These are phyloP conservation scores for Cordyceps militaris DNA, from an alignment of 2,329 filamentous ascomycete species.

Conservation along the genomic window DNA sequence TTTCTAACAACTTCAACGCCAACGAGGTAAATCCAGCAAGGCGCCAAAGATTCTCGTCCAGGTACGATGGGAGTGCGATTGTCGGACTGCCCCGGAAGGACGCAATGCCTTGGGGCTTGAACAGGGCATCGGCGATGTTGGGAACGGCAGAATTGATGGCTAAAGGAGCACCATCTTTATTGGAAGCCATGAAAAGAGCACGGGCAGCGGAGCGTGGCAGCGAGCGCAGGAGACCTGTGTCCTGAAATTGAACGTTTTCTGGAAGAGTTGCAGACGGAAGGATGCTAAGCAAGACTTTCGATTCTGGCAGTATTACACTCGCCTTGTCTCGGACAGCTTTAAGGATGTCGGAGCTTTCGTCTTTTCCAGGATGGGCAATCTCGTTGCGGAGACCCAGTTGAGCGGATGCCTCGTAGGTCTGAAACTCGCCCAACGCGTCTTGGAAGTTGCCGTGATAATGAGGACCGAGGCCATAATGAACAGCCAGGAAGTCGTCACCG, in stretches of 20 bases:
- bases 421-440: slow-evolving; percentile 89
- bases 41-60: slow-evolving; percentile 90
- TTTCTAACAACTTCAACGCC: slow-evolving; percentile 76
- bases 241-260: slow-evolving; percentile 71
- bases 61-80: slow-evolving; percentile 69
- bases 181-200: slow-evolving; percentile 38
- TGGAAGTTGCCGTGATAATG: slow-evolving; percentile 95
- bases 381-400: slow-evolving; percentile 88
- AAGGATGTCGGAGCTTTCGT: slow-evolving; percentile 86
- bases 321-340: slow-evolving; percentile 81
- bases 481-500: slow-evolving; percentile 85
- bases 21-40: slow-evolving; percentile 86
- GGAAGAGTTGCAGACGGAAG: slow-evolving; percentile 74
- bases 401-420: slow-evolving; percentile 92
- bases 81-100: slow-evolving; percentile 78
- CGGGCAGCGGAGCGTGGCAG: slow-evolving; percentile 68
- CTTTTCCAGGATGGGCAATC: slow-evolving; percentile 78
- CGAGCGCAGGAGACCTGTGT: slow-evolving; percentile 67
- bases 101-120: slow-evolving; percentile 71
- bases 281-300: slow-evolving; percentile 74
- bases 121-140: slow-evolving; percentile 81
- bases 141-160: slow-evolving; percentile 85
- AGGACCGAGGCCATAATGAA: slow-evolving; percentile 82
- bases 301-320: slow-evolving; percentile 72
- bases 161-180: slow-evolving; percentile 58